Evolutionary conservation across 2,329 filamentous ascomycete species (phyloP).

Genomic region (Rhexocercosporidium sp.): DNA sequence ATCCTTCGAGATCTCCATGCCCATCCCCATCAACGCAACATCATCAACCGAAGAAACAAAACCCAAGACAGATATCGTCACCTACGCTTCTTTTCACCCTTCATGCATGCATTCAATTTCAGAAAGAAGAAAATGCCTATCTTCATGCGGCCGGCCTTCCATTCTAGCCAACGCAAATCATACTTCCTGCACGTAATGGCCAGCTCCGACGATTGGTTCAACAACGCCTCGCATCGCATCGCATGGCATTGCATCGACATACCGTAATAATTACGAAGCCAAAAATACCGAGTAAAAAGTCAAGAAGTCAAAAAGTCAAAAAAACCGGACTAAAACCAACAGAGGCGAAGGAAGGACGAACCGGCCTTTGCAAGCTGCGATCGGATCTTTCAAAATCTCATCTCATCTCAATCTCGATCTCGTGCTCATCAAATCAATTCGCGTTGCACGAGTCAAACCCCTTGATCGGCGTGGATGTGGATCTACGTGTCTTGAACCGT

Average conservation of each 20-base stretch:
- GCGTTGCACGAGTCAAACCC: slow-evolving; percentile 17
- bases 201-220: slow-evolving; percentile 14
- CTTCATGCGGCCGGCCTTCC: background rate
- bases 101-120: background rate
- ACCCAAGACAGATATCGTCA: background rate
- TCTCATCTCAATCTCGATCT: slow-evolving; percentile 11
- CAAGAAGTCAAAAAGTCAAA: too few relatives aligned
- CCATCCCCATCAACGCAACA: background rate
- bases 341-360: background rate
- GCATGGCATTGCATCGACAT: background rate
- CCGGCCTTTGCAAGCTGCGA: background rate
- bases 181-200: slow-evolving; percentile 20
- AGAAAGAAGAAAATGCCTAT: background rate
- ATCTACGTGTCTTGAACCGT: background rate
- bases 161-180: background rate
- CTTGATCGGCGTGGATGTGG: background rate
- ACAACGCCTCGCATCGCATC: background rate
- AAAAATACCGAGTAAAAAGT: too few relatives aligned
- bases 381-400: slow-evolving; percentile 15
- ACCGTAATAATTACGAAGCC: too few relatives aligned
- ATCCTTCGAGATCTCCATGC: background rate
- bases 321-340: background rate
- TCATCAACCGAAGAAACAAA: background rate
- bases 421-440: slow-evolving; percentile 19
- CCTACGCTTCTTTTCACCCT: background rate